Base-by-base conservation (phyloP, 2,329 filamentous ascomycete species). In the Aspergillus melleus region DNA sequence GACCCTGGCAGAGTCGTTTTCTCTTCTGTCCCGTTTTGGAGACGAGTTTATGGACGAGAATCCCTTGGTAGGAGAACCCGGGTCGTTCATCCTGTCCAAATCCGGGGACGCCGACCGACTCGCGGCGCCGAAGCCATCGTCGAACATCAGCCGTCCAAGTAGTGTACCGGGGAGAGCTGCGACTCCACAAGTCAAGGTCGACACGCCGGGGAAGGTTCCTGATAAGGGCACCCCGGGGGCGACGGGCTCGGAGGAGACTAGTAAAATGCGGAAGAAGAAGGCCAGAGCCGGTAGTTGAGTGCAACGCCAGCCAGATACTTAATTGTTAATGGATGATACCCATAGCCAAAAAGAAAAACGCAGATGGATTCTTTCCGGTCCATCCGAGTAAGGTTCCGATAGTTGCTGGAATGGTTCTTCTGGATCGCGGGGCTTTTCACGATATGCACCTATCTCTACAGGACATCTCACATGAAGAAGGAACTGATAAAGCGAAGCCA, bases 21-120 rank as follows among this genome's bases (percentile, higher is more conserved):
- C 70, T 39, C 76, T 87, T 36, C 80, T 82, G 24, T 74, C 83
- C 12, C 75, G 75, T 8, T 87, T 84, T 67, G 83, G 81, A 14
- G 81, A 86, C 64, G 86, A 88, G 63, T 88, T 81, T 73, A 85
- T 85, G 77, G 86, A 89, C 69, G 86, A 88, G 66, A 86, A 83
- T 61, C 85, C 86, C 0, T 74, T 89, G 14, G 77, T 83, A 8
- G 86, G 86, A 52, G 86, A 88, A 68, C 86, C 87, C 0, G 86
- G 86, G 30, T 81, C 81, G 4, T 88, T 89, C 65, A 83, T 85
- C 56, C 80, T 88, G 63, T 79, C 80, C 6, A 79, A 76, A 55
- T 64, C 67, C 6, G 74, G 69, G 8, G 77, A 79, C 46, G 55
- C 63, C 16, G 67, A 69, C 36, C 65, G 68, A 55, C 51, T 65